phyloP scores from a whole-genome alignment of 2,329 filamentous ascomycete species.

The Chaetomiaceae sp. region DNA sequence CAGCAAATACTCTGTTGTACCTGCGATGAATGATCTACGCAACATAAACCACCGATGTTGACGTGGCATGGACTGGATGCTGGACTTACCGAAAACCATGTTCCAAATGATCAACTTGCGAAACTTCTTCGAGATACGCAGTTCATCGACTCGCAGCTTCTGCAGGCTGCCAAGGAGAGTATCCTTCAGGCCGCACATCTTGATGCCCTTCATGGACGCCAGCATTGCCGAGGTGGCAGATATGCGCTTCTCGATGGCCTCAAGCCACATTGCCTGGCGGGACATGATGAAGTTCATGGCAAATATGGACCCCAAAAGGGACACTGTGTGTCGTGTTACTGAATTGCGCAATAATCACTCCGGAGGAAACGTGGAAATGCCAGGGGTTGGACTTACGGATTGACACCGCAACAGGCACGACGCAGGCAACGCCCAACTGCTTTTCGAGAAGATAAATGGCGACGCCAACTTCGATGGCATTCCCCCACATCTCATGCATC shows the following conservation, averaged over 20 bases:
- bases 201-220: conserved; percentile 39
- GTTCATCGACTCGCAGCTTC: conserved; percentile 33
- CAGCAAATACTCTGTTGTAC: no score
- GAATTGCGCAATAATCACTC: neutral
- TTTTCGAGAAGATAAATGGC: conserved; percentile 49
- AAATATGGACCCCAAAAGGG: conserved; percentile 21
- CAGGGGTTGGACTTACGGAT: conserved; percentile 20
- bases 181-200: conserved; percentile 39
- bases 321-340: conserved; percentile 9
- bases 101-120: conserved; percentile 33
- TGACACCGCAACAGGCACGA: conserved; percentile 43
- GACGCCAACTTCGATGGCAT: conserved; percentile 49
- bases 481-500: conserved; percentile 58
- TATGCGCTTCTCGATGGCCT: conserved; percentile 38
- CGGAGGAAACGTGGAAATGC: neutral
- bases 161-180: conserved; percentile 33
- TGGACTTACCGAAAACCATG: conserved; percentile 28
- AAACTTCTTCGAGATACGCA: conserved; percentile 36
- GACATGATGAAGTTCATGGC: conserved; percentile 30
- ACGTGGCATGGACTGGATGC: neutral
- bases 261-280: conserved; percentile 36
- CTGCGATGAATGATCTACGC: no score
- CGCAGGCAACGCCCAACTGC: conserved; percentile 44
- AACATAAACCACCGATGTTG: no score
- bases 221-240: conserved; percentile 38